Evolutionary conservation across 2,329 filamentous ascomycete species (phyloP), one percentile per base, ranked within the genome.

Genomic region (Biscogniauxia sp.): DNA sequence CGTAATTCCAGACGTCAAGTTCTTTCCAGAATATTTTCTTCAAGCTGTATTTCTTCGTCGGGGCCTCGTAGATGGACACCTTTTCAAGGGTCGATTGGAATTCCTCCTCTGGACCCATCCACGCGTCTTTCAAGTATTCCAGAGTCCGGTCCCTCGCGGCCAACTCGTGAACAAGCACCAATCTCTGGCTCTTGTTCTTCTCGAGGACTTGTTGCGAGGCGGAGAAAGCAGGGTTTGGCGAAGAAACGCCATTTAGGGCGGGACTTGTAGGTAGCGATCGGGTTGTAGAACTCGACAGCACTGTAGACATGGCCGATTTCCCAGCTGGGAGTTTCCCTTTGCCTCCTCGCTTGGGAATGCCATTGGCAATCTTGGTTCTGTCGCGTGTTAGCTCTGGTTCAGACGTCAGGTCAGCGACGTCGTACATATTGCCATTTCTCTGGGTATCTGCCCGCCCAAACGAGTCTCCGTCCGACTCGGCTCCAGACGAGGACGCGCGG

Each of bases 1-100:
- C 76, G 70, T 87, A 87, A 60, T 80, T 82, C 80, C 83, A 89
- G 20, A 88, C 83, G 65, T 89, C 85, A 15, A 89, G 78, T 64
- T 89, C 86, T 72, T 82, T 87, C 81, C 82, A 89, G 63, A 80
- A 84, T 23, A 78, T 75, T 73, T 84, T 85, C 62, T 82, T 80
- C 66, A 88, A 73, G 37, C 77, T 74, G 80, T 83, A 89, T 65
- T 79, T 85, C 62, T 83, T 79, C 4, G 75, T 75, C 2, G 76
- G 72, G 4, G 77, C 64, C 60, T 82, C 78, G 57, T 80, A 79
- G 60, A 84, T 81, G 28, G 84, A 86, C 20, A 86, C 84, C 73
- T 88, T 89, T 54, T 82, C 77, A 13, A 89, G 73, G 0, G 81
- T 81, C 2, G 75, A 72, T 58, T 78, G 78, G 65, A 88, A 81